phyloP scores from a whole-genome alignment of 169 alveolate genomes.

The Cystoisospora suis region DNA sequence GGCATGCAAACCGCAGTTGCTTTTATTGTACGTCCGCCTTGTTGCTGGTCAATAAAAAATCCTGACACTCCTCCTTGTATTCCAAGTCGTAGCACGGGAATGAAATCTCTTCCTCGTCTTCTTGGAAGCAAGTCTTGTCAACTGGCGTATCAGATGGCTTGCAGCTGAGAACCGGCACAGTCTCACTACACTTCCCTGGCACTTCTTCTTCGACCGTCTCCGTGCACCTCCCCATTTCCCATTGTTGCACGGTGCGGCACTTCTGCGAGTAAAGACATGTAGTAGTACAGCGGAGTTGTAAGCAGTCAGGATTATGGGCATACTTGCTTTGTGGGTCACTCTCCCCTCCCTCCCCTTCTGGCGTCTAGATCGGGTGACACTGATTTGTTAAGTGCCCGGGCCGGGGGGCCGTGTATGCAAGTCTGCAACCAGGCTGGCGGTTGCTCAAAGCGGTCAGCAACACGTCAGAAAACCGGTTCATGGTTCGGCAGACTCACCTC shows the following conservation, averaged over 20 bases:
- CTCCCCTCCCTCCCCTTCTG: no score
- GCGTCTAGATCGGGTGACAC: no score
- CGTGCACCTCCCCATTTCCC: constrained; percentile 1
- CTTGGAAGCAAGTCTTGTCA: constrained; percentile 16
- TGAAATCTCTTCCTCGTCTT: neutral
- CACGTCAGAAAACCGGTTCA: no score
- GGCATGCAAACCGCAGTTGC: no score
- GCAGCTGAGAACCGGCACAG: neutral
- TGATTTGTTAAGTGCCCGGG: no score
- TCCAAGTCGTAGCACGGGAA: constrained; percentile 11
- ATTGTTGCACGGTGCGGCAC: constrained; percentile 22
- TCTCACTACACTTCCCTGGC: neutral
- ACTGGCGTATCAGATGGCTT: neutral
- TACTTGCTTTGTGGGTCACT: neutral
- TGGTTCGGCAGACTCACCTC: constrained; percentile 17
- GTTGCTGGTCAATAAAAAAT: neutral
- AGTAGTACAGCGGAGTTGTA: neutral
- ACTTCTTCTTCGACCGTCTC: neutral
- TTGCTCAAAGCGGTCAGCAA: no score
- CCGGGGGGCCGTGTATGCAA: no score
- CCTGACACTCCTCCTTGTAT: constrained; percentile 19
- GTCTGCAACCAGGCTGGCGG: no score
- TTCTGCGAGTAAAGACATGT: no score
- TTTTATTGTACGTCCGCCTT: no score
- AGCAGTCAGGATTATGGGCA: neutral